Percentiles rank a stretch among this genome's conserved stretches.
Conservation (phyloP, 129 eudicot species). For the Helichrysum umbraculigerum region DNA sequence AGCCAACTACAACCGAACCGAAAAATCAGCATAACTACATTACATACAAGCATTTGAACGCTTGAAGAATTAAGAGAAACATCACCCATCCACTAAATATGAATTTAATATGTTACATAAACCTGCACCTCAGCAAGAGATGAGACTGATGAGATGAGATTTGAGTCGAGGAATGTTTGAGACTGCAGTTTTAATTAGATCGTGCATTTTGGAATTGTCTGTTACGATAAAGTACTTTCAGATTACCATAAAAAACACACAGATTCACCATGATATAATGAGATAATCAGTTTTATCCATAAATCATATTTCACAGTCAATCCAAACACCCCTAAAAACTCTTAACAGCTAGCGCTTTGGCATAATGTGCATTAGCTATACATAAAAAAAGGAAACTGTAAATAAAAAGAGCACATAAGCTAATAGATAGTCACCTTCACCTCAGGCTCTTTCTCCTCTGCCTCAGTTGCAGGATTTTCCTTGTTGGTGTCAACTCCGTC, state of each 20-base stretch:
- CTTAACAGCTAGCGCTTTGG: background rate
- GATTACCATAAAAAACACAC: no score
- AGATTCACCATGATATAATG: background rate
- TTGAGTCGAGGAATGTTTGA: background rate
- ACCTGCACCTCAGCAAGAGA: background rate
- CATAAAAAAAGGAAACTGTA: background rate
- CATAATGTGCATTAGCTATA: background rate
- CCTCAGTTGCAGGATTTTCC: conserved; percentile 47
- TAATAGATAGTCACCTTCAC: conserved; percentile 41
- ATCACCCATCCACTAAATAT: background rate
- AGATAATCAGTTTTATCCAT: background rate
- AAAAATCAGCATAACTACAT: background rate
- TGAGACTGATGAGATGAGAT: background rate
- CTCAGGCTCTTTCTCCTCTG: conserved; percentile 79
- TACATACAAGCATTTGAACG: background rate
- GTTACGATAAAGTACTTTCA: background rate
- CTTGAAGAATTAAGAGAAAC: background rate
- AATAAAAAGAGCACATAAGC: background rate
- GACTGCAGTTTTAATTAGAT: background rate
- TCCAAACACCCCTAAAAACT: background rate
- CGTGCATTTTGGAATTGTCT: background rate
- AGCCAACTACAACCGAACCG: background rate
- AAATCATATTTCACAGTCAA: background rate
- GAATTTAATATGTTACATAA: no score
- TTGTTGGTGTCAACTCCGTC: conserved; percentile 54